Base-by-base conservation (phyloP, 352 stramenopile species). In the Globisporangium acanthophoron region DNA sequence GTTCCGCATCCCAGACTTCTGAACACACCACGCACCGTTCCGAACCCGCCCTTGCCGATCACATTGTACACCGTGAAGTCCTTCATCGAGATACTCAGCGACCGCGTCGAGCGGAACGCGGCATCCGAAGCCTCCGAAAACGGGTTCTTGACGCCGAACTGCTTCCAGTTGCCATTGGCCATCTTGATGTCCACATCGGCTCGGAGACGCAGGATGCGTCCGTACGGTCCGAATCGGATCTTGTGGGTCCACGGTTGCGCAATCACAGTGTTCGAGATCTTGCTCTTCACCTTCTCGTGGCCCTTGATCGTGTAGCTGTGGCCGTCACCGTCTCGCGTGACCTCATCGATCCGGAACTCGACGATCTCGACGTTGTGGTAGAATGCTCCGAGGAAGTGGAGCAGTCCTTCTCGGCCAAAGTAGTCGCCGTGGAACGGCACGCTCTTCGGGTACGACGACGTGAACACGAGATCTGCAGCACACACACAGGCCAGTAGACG, bases 11-110 rank as follows among this genome's bases (percentile, higher is more conserved):
- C 13, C 40, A 41, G 37, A 8, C 24, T 27, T 27, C 24, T 27
- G 5, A 39, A 39, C 9, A 13, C 33, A 39, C 6, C n/a, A 27
- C 60, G 20, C 55, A 77, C 86, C 8, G 86, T 96, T 54, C 84
- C 84, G 46, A 96, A 94, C 5, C 84, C 85, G 15, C 86, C 84
- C 67, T 96, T 96, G 44, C 86, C 86, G 53, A 96, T 96, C 52
- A 96, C 86, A 43, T 94, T 94, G 71, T 94, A 96, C 46, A 94
- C 84, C 5, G 86, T 96, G 44, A 94, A 96, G 51, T 94, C 86
- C 58, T 94, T 92, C 64, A 96, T 82, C 11, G 84, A 96, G 56
- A 96, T 93, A 72, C 80, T 90, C 27, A 94, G 64, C 60, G 84
- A 90, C 12, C 84, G 78, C 58, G 85, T 96, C 15, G 85, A 96